phyloP scores from a whole-genome alignment of 139 green algal genomes.

The Klebsormidium nitens region DNA sequence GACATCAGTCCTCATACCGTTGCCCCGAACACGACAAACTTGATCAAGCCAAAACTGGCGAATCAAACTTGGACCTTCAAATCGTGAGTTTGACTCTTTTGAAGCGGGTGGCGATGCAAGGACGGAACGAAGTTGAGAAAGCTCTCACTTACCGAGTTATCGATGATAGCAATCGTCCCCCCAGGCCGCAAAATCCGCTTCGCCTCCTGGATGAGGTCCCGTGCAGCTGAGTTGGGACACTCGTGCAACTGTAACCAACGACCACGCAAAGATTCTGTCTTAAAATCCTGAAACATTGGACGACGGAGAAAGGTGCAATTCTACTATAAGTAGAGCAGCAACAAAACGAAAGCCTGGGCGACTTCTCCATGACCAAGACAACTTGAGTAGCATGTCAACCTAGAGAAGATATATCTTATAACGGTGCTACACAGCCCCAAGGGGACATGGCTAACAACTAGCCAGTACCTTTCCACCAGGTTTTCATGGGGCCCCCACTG shows the following conservation, averaged over 20 bases:
- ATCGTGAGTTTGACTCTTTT: neutral
- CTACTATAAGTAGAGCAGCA: too few species aligned
- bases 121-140: neutral
- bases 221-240: conserved; percentile 54
- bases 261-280: too few species aligned
- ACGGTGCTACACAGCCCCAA: too few species aligned
- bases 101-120: neutral
- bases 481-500: too few species aligned
- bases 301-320: too few species aligned
- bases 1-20: conserved; percentile 44
- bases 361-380: too few species aligned
- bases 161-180: conserved; percentile 62
- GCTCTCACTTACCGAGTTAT: conserved; percentile 57
- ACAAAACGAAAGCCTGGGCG: too few species aligned
- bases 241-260: conserved; percentile 79
- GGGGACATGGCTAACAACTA: too few species aligned
- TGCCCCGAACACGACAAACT: neutral
- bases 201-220: conserved; percentile 53
- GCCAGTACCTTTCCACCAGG: too few species aligned
- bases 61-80: neutral
- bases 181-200: conserved; percentile 63
- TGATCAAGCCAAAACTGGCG: neutral
- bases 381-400: too few species aligned
- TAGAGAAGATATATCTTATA: too few species aligned
- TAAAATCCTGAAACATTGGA: too few species aligned